Base-by-base conservation (phyloP, 495 filamentous ascomycete genomes). In the Sphaerosporella brunnea region DNA sequence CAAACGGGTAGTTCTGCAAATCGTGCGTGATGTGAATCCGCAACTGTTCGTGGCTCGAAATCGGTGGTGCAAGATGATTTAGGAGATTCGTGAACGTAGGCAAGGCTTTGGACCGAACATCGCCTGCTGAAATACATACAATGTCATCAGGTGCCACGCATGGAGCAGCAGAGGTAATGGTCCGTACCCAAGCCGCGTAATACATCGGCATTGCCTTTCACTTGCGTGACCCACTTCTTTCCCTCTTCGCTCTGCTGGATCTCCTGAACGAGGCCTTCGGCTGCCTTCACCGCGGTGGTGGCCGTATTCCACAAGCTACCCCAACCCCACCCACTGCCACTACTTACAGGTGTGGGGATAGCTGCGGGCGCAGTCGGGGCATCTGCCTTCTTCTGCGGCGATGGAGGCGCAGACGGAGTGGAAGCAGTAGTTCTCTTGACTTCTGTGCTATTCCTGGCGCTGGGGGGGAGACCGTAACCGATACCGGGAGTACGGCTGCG, bases 11-110 rank as follows among this genome's bases (percentile, higher is more conserved):
- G 45, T 82, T 83, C 40, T 84, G 76, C 16, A 96, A 72, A 60
- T 95, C 86, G 67, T 96, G 92, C 16, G 92, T 94, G 48, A 92
- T 84, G 69, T 99, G 90, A 61, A 99, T 99, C 56, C 90, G 82
- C 7, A 99, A 82, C 43, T 90, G 83, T 67, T 99, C 90, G 65
- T 96, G 92, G 4, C 88, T 90, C 19, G 85, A 90, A 56, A 99
- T 99, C 8, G 90, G 90, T 34, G 90, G 92, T 2, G 90, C 92
- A 46, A 99, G 78, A 36, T 82, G 92, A 61, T 94, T 82, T 45
- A 99, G 74, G 59, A 99, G 79, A 59, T 81, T 81, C 57, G 86
- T 87, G 62, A 99, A 93, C 51, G 90, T 95, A 38, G 90, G 90
- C 23, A 99, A 70, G 36, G 90, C 90, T 52, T 82, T 80, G 51